Evolutionary conservation across 2,329 filamentous ascomycete genomes (phyloP).

Genomic region (Gnomoniopsis sp.): DNA sequence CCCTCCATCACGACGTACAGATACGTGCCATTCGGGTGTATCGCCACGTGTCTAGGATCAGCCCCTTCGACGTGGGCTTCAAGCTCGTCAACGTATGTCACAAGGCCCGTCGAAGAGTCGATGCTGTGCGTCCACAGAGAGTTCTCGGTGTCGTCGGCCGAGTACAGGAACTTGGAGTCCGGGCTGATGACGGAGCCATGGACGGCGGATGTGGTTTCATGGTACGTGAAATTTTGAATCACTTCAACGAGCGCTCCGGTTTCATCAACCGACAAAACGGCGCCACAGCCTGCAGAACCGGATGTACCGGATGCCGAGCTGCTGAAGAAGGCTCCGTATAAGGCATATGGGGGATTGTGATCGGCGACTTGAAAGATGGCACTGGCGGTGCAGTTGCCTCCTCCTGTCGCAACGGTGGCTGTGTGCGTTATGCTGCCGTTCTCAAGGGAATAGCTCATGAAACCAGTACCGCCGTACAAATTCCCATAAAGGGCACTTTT

Average conservation of each 20-base stretch:
- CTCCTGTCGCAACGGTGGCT: background rate
- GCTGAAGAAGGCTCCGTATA: constrained; percentile 1
- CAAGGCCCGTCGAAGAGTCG: constrained; percentile 18
- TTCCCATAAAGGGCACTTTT: background rate
- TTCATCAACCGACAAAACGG: background rate
- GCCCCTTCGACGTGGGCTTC: background rate
- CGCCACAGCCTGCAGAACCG: constrained; percentile 1
- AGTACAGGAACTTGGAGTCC: constrained; percentile 41
- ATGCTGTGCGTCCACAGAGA: constrained; percentile 33
- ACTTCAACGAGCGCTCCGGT: background rate
- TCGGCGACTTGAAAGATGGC: constrained; percentile 2
- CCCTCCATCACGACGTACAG: constrained; percentile 27
- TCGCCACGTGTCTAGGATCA: constrained; percentile 7
- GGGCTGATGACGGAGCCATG: constrained; percentile 46
- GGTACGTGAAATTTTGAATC: background rate
- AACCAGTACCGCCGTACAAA: background rate
- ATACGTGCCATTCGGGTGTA: constrained; percentile 24
- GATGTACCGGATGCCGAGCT: no score
- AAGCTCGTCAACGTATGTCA: constrained; percentile 5
- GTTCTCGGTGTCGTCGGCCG: constrained; percentile 44
- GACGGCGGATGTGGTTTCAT: constrained; percentile 24
- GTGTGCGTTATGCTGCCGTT: background rate
- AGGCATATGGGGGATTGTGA: background rate
- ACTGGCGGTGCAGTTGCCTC: background rate
- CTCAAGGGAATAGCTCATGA: background rate